phyloP scores from a whole-genome alignment of 495 filamentous ascomycete genomes.

The Xylaria sp. region DNA sequence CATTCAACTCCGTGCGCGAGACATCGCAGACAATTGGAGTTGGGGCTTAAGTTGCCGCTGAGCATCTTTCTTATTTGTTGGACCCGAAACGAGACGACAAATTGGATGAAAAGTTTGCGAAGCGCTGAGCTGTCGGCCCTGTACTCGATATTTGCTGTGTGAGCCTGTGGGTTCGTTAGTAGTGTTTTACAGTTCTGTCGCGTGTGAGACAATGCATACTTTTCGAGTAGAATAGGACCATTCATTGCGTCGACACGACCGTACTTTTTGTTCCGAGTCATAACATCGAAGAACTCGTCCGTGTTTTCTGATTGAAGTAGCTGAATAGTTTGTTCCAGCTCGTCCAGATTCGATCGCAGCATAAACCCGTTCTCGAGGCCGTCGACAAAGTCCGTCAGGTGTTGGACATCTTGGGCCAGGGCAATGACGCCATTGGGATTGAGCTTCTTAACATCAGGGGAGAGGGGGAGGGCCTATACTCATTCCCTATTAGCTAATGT shows the following conservation, averaged over 20 bases:
- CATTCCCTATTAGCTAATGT: constrained; percentile 18
- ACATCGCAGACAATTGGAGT: background rate
- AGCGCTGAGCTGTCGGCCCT: constrained; percentile 62
- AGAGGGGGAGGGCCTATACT: constrained; percentile 76
- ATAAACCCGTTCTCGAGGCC: constrained; percentile 78
- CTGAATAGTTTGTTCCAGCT: constrained; percentile 85
- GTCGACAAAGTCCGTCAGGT: constrained; percentile 84
- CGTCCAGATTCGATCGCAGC: constrained; percentile 84
- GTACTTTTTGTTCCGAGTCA: constrained; percentile 87
- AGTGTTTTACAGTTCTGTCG: background rate
- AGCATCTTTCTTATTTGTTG: constrained; percentile 55
- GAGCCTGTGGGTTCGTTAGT: constrained; percentile 61
- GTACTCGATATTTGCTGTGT: constrained; percentile 68
- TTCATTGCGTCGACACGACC: constrained; percentile 88
- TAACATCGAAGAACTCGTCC: constrained; percentile 93
- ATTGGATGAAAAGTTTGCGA: constrained; percentile 70
- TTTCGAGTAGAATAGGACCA: constrained; percentile 85
- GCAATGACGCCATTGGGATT: constrained; percentile 84
- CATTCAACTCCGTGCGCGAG: background rate
- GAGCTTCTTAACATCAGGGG: constrained; percentile 79
- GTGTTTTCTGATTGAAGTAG: constrained; percentile 88
- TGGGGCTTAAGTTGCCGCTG: background rate
- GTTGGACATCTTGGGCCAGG: constrained; percentile 80
- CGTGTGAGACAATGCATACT: constrained; percentile 59
- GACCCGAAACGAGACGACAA: constrained; percentile 72